Conservation (phyloP, 352 stramenopile genomes). For the Phytophthora quininea region DNA sequence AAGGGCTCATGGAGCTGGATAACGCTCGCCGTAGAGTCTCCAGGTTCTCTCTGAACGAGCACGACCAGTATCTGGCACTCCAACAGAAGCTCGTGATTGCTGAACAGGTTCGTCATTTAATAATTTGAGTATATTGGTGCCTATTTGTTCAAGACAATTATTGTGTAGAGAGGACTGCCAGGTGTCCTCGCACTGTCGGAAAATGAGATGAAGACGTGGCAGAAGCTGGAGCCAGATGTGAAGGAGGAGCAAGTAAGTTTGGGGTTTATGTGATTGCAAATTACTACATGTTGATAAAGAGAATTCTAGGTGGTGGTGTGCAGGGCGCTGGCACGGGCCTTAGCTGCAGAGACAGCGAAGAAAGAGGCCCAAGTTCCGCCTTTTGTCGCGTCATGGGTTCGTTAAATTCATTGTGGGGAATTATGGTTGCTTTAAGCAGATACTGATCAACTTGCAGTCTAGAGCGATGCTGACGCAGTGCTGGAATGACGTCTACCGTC, state of each 20-base stretch:
- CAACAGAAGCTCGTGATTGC: constrained; percentile 48
- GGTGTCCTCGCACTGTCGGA: constrained; percentile 55
- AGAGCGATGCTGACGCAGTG: constrained; percentile 44
- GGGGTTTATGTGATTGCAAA: too few relatives aligned
- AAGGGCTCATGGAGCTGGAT: constrained; percentile 26
- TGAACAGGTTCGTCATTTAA: constrained; percentile 42
- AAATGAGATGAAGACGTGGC: constrained; percentile 47
- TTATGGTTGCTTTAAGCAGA: too few relatives aligned
- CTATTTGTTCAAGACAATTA: too few relatives aligned
- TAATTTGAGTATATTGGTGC: constrained; percentile 27
- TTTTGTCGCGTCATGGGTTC: constrained; percentile 38
- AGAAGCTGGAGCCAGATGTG: constrained; percentile 40
- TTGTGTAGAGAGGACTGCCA: constrained; percentile 69
- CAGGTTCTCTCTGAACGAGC: constrained; percentile 48
- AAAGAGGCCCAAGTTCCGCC: constrained; percentile 21
- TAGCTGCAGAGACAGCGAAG: constrained; percentile 22
- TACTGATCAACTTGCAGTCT: too few relatives aligned
- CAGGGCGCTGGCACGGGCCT: constrained; percentile 22
- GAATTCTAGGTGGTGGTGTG: constrained; percentile 26
- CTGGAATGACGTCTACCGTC: constrained; percentile 64
- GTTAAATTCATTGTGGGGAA: constrained; percentile 7
- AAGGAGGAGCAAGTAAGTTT: constrained; percentile 46
- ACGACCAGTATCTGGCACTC: constrained; percentile 57
- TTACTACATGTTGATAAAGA: too few relatives aligned
- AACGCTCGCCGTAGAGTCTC: constrained; percentile 59